These are phyloP conservation scores for Trichoderma oligosporum DNA, from an alignment of 2,329 filamentous ascomycete species.

Conservation along the genomic window DNA sequence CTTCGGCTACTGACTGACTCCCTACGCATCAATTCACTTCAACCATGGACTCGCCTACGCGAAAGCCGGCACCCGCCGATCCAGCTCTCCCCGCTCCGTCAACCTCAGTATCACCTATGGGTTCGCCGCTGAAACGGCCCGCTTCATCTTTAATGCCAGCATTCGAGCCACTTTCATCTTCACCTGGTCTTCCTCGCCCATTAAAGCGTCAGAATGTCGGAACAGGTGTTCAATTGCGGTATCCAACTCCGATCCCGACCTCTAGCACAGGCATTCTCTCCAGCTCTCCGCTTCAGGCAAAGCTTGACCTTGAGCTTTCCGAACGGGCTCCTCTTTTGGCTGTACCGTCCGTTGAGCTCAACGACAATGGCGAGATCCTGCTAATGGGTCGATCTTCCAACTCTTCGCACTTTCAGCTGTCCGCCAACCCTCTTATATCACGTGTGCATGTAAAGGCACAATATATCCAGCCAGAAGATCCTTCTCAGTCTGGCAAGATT, in stretches of 20 bases:
- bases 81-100: slow-evolving; percentile 34
- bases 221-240: slow-evolving; percentile 57
- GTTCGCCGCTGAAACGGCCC: slow-evolving; percentile 51
- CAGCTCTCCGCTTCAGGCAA: slow-evolving; percentile 68
- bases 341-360: slow-evolving; percentile 77
- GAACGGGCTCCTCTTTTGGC: slow-evolving; percentile 80
- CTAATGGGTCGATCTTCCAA: slow-evolving; percentile 92
- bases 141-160: slow-evolving; percentile 69
- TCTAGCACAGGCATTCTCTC: slow-evolving; percentile 89
- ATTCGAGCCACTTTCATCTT: slow-evolving; percentile 77
- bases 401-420: slow-evolving; percentile 92
- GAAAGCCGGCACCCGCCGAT: slow-evolving; percentile 31
- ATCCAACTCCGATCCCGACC: slow-evolving; percentile 90
- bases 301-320: slow-evolving; percentile 57
- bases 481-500: slow-evolving; percentile 70
- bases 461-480: slow-evolving; percentile 67
- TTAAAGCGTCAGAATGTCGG: slow-evolving; percentile 61
- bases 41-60: slow-evolving; percentile 40
- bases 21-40: neutral
- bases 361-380: slow-evolving; percentile 74
- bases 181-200: slow-evolving; percentile 65
- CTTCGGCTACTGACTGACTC: neutral
- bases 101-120: slow-evolving; percentile 29
- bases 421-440: slow-evolving; percentile 87
- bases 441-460: slow-evolving; percentile 87